A percentile compares a stretch with the other conserved stretches of the same genome.
Conservation (phyloP, 1,284 basidiomycete genomes). For the Moniliophthora roreri region DNA sequence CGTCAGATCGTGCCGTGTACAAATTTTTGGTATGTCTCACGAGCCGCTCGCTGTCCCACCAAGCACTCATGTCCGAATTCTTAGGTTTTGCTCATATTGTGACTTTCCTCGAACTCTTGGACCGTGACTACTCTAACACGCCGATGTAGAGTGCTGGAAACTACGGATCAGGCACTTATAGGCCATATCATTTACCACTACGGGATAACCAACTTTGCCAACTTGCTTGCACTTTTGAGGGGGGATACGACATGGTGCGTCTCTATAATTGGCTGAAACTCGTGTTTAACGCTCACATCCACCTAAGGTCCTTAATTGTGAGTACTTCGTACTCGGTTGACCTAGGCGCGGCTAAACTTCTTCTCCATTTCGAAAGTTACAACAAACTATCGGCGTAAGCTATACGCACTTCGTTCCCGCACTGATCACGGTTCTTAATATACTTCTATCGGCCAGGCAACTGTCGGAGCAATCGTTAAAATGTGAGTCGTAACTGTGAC, state of each 20-base stretch:
- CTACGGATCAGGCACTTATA: constrained; percentile 53
- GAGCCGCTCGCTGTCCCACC: background rate
- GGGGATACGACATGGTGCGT: constrained; percentile 49
- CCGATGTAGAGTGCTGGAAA: constrained; percentile 44
- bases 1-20: constrained; percentile 50
- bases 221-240: constrained; percentile 36
- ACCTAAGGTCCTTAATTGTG: constrained; percentile 50
- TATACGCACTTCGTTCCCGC: constrained; percentile 13
- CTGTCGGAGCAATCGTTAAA: constrained; percentile 61
- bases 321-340: constrained; percentile 22
- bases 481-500: constrained; percentile 37
- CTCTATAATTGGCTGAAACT: too few species aligned
- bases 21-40: constrained; percentile 50
- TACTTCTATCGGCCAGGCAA: constrained; percentile 36
- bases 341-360: background rate
- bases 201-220: constrained; percentile 48
- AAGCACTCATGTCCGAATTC: background rate
- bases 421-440: constrained; percentile 1
- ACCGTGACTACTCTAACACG: constrained; percentile 1
- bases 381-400: constrained; percentile 58
- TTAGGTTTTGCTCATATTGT: constrained; percentile 49
- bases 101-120: constrained; percentile 17
- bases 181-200: constrained; percentile 61
- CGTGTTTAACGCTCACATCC: constrained; percentile 7
- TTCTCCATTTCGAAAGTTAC: constrained; percentile 37